Conservation (phyloP, 202 grass and related monocot genomes). For the Eragrostis tef region DNA sequence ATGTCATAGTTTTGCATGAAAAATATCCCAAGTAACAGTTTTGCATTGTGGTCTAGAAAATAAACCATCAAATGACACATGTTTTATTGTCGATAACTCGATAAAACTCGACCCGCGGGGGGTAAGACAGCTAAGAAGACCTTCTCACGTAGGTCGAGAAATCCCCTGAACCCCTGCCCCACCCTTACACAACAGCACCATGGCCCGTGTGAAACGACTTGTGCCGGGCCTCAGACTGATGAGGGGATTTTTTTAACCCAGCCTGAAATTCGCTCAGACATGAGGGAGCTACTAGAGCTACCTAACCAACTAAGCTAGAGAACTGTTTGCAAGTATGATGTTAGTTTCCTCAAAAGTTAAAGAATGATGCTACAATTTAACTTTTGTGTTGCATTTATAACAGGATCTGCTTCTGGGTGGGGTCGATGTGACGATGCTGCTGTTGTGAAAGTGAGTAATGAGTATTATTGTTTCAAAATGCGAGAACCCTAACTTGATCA, state of each 20-base stretch:
- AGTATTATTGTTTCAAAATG: conserved; percentile 40
- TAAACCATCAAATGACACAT: background rate
- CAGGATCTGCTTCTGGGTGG: conserved; percentile 92
- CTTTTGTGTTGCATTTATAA: conserved; percentile 48
- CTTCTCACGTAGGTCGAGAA: no score
- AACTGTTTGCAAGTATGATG: background rate
- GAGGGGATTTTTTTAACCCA: no score
- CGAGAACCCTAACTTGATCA: conserved; percentile 9
- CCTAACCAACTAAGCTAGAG: no score
- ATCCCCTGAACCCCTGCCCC: no score
- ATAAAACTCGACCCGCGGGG: background rate
- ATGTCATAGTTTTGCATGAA: conserved; percentile 3
- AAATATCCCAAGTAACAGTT: background rate
- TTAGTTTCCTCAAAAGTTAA: background rate
- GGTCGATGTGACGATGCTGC: conserved; percentile 87
- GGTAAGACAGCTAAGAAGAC: no score
- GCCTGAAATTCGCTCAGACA: no score
- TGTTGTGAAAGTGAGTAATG: conserved; percentile 86
- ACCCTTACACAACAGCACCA: no score
- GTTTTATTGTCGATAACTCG: background rate
- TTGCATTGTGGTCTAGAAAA: background rate
- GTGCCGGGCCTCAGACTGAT: no score
- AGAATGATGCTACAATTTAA: conserved; percentile 26
- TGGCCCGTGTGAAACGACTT: no score
- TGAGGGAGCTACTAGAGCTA: no score